Conservation (phyloP, 2,329 filamentous ascomycete species). For the Hypoxylon sp. region DNA sequence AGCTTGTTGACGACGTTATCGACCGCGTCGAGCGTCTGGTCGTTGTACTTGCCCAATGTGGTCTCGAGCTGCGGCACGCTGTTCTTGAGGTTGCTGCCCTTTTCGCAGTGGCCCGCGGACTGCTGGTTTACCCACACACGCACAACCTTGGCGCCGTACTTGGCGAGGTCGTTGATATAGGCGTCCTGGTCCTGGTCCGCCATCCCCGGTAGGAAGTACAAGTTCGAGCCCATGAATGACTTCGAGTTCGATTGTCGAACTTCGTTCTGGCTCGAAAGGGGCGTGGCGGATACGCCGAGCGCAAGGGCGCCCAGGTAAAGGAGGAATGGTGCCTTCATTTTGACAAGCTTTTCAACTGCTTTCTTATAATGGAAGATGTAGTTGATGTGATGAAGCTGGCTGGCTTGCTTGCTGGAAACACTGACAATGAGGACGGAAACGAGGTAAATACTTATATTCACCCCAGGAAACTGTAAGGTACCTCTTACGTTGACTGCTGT, state of each 20-base stretch:
- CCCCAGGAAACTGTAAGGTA: not conserved
- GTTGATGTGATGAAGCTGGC: not conserved
- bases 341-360: not conserved
- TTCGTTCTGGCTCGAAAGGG: conserved; percentile 12
- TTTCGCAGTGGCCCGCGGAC: conserved; percentile 43
- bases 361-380: not conserved
- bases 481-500: no score
- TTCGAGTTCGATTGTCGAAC: conserved; percentile 18
- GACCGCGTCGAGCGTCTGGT: conserved; percentile 48
- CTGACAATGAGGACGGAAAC: not conserved
- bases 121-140: conserved; percentile 50
- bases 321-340: conserved; percentile 28
- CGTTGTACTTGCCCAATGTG: conserved; percentile 46
- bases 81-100: conserved; percentile 46
- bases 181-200: conserved; percentile 45
- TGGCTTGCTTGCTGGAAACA: not conserved
- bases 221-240: conserved; percentile 50
- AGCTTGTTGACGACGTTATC: conserved; percentile 50
- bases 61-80: conserved; percentile 44
- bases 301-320: conserved; percentile 25
- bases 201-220: conserved; percentile 51
- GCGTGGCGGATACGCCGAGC: conserved; percentile 20
- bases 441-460: conserved; percentile 11
- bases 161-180: conserved; percentile 48
- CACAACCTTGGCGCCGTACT: conserved; percentile 49